Evolutionary conservation across 371 early-diverging fungal species (phyloP), one percentile per base, ranked within the genome.

Genomic region (Apophysomyces ossiformis): DNA sequence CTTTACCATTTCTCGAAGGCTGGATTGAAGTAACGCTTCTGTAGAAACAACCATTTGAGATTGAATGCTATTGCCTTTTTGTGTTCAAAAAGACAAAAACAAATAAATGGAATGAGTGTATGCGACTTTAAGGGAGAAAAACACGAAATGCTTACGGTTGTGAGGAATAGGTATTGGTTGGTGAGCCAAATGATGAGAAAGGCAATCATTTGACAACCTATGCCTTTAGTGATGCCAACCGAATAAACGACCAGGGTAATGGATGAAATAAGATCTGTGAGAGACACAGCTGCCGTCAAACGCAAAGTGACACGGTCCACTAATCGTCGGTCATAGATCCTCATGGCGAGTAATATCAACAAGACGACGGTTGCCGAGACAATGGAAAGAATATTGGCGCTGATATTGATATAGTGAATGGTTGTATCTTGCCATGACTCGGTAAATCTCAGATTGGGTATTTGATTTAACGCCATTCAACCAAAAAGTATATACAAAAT

Each of bases 271-370:
- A 72, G 37, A 62, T 72, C 72, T 5, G 72, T 72, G 5, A 68
- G 36, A 36, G 66, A 65, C 35, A 69, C 60, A 9, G 72, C 72
- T 7, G 72, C 68, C 37, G 64, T 68, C 47, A 71, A 44, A 26
- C 72, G 68, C 50, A 71, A 50, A 6, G 72, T 68, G 18, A 71
- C 72, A 12, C 72, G 68, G 56, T 71, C 68, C 26, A 71, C 72
- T 18, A 71, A 54, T 21, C 67, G 60, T 58, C 59, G 57, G 37
- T 71, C 72, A 43, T 71, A 71, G 26, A 67, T 12, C 26, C 72
- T 57, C 61, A 71, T 64, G 32, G 63, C 68, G 13, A 71, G 41
- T 36, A 71, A 38, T 2, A 71, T 65, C 8, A 65, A 26, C 2
- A 71, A 57, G 0, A 71, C 72, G 1, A 38, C 45, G 45, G 56